Conservation (phyloP, 2,329 filamentous ascomycete species). For the Alternaria arbusti region DNA sequence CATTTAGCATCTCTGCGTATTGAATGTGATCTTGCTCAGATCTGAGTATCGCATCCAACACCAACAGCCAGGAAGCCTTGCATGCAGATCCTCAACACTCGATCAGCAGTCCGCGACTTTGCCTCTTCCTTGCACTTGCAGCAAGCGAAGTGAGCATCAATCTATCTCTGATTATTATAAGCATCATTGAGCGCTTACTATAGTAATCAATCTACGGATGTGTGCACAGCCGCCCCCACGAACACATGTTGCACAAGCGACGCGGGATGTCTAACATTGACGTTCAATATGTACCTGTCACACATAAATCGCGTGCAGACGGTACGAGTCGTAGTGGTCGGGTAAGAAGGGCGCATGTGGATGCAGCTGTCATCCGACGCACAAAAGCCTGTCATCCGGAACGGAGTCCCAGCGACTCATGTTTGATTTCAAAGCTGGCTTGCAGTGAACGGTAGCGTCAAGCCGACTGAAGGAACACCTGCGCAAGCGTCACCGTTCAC, state of each 20-base stretch:
- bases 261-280: conserved; percentile 2
- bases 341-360: background rate
- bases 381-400: background rate
- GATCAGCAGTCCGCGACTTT: background rate
- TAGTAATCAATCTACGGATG: conserved; percentile 6
- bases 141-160: conserved; percentile 1
- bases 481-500: conserved; percentile 10
- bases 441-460: background rate
- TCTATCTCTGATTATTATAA: conserved; percentile 1
- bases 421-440: background rate
- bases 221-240: conserved; percentile 5
- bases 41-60: background rate
- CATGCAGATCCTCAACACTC: background rate
- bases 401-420: background rate
- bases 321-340: background rate
- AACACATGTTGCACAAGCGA: background rate
- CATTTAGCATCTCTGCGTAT: background rate
- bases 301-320: background rate
- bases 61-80: background rate
- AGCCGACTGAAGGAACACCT: background rate
- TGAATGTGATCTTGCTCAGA: background rate
- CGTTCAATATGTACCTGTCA: conserved; percentile 1
- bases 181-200: conserved; percentile 5
- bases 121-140: background rate
- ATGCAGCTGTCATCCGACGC: background rate